Conservation (phyloP, 306 rosid genomes). For the Vigna radiata region DNA sequence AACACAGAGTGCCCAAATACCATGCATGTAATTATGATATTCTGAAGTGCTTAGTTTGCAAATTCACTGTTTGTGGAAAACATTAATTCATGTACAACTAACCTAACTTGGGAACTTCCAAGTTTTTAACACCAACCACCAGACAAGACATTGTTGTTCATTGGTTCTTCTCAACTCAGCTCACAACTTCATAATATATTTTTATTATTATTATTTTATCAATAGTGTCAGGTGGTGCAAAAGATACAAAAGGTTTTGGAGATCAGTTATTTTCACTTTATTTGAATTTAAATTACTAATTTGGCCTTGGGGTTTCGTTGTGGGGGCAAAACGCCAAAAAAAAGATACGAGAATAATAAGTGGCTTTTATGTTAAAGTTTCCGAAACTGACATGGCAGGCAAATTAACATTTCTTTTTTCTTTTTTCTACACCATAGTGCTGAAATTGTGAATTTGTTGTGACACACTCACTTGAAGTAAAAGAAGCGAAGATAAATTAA, state of each 20-base stretch:
- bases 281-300: conserved; percentile 35
- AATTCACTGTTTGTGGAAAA: conserved; percentile 16
- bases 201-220: background rate
- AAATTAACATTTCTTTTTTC: background rate
- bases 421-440: background rate
- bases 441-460: conserved; percentile 18
- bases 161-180: conserved; percentile 31
- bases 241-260: conserved; percentile 31
- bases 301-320: conserved; percentile 26
- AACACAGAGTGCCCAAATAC: conserved; percentile 32
- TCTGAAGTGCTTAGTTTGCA: conserved; percentile 15
- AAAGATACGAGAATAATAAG: conserved; percentile 7
- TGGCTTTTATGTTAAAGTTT: conserved; percentile 31
- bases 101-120: conserved; percentile 1
- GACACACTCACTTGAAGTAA: background rate
- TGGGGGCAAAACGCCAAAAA: conserved; percentile 35
- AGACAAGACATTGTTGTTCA: conserved; percentile 35
- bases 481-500: background rate
- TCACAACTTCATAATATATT: conserved; percentile 1
- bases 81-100: background rate
- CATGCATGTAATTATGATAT: conserved; percentile 42
- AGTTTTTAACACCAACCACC: conserved; percentile 29
- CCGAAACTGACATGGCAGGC: conserved; percentile 40
- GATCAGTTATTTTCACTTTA: conserved; percentile 41
- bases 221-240: conserved; percentile 19